Conservation (phyloP, 768 basidiomycete genomes). For the Phlebiopsis flavidoalba region DNA sequence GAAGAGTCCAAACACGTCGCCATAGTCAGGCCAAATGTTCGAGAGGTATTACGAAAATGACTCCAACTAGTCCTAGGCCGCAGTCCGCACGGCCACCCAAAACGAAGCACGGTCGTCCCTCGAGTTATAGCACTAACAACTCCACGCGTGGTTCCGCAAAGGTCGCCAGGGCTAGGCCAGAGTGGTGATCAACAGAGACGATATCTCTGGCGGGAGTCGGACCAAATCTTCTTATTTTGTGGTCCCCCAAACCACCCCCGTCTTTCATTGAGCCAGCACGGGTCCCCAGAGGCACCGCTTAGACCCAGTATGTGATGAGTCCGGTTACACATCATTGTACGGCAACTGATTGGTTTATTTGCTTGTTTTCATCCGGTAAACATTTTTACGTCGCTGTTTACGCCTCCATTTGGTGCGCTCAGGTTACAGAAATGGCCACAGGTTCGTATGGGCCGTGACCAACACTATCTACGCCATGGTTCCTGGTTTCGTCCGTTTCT, state of each 20-base stretch:
- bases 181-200: too few species aligned
- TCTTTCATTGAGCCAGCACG: not conserved
- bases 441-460: conserved; percentile 91
- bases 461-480: conserved; percentile 88
- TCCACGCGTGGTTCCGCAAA: conserved; percentile 87
- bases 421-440: conserved; percentile 26
- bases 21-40: conserved; percentile 6
- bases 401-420: not conserved
- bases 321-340: conserved; percentile 95
- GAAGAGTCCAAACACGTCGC: conserved; percentile 22
- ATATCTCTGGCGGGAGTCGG: too few species aligned
- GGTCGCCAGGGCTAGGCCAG: conserved; percentile 94
- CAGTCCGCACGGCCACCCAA: conserved; percentile 92
- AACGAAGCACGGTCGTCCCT: too few species aligned
- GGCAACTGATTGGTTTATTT: conserved; percentile 91
- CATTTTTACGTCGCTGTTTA: conserved; percentile 65
- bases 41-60: not conserved
- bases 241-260: too few species aligned
- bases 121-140: conserved; percentile 92
- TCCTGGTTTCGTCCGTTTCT: conserved; percentile 93
- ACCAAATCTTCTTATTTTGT: too few species aligned
- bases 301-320: conserved; percentile 90
- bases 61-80: conserved; percentile 39
- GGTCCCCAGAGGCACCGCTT: not conserved
- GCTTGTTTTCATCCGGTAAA: conserved; percentile 92